Percentiles rank a stretch among this genome's conserved stretches.
These are phyloP conservation scores for Populus simonii DNA, from an alignment of 345 rosid genomes.

Conservation along the genomic window DNA sequence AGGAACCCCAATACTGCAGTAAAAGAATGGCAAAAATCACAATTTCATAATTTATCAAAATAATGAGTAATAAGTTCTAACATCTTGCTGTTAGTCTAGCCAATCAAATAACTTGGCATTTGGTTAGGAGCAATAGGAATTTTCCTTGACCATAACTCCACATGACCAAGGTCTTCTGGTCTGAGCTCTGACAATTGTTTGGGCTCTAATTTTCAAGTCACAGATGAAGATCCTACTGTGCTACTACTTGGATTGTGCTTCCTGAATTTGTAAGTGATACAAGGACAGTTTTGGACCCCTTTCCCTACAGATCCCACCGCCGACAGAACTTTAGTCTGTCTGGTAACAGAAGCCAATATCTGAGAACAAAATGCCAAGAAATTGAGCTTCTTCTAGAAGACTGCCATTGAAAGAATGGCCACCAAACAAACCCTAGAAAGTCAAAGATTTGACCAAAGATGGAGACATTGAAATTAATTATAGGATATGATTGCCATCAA, in stretches of 20 bases:
- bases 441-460: not conserved
- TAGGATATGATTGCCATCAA: not conserved
- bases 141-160: not conserved
- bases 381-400: slow-evolving; percentile 1
- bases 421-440: not conserved
- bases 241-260: not conserved
- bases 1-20: not conserved
- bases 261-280: not conserved
- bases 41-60: not conserved
- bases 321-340: not conserved
- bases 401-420: not conserved
- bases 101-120: not conserved
- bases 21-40: not conserved
- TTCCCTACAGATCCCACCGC: too few relatives aligned
- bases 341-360: not conserved
- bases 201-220: not conserved
- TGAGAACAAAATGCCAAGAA: not conserved
- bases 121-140: not conserved
- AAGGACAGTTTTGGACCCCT: too few relatives aligned
- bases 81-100: not conserved
- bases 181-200: not conserved
- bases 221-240: not conserved
- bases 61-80: not conserved
- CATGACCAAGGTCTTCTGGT: not conserved
- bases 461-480: not conserved